Conservation (phyloP, 148 eudicot species). For the Vaccinium macrocarpon region DNA sequence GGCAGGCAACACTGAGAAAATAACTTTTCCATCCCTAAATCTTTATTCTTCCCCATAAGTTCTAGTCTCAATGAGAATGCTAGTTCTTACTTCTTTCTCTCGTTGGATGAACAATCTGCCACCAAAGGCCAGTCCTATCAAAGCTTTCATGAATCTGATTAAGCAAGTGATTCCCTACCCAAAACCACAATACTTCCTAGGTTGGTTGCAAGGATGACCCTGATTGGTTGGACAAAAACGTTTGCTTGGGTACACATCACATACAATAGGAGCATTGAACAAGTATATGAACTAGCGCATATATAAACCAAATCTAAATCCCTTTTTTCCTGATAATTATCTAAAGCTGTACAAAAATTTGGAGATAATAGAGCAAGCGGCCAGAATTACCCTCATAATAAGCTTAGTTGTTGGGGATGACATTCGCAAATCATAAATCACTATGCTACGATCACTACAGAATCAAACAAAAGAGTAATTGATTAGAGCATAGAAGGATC, state of each 20-base stretch:
- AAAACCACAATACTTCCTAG: neutral
- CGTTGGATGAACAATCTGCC: neutral
- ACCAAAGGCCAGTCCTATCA: conserved; percentile 11
- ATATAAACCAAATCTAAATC: neutral
- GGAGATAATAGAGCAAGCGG: neutral
- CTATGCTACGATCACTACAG: conserved; percentile 87
- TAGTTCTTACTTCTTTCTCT: neutral
- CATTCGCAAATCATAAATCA: conserved; percentile 82
- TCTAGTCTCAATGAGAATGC: neutral
- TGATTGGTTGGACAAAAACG: neutral
- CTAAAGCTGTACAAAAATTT: neutral
- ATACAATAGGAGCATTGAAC: neutral
- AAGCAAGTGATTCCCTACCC: conserved; percentile 2
- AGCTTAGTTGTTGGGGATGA: conserved; percentile 79
- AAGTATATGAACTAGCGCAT: neutral
- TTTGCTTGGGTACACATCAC: neutral
- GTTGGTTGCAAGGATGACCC: neutral
- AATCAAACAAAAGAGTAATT: neutral
- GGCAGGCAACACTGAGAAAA: neutral
- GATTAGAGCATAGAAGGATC: neutral
- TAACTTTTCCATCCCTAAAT: neutral
- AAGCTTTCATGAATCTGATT: neutral
- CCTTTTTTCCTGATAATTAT: neutral
- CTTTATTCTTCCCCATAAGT: neutral
- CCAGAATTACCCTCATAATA: conserved; percentile 68